Base-by-base conservation (phyloP, 306 rosid species). In the Cyamopsis tetragonoloba region DNA sequence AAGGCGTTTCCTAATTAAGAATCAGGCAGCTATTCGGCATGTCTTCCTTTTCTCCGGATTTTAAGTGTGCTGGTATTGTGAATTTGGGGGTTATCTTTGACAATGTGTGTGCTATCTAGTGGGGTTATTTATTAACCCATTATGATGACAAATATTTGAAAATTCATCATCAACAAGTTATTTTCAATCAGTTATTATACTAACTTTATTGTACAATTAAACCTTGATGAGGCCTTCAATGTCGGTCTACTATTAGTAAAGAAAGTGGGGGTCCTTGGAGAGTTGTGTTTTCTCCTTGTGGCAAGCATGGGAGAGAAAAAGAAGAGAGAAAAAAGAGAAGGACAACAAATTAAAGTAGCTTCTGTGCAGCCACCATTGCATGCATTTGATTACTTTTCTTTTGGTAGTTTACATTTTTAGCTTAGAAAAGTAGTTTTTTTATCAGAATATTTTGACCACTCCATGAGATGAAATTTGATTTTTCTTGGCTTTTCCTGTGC, bases 401-500 rank as follows among this genome's bases (percentile, higher is more conserved):
- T 69, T 58, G 65, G 57, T 43, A 23, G 1, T 15, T 43, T 41
- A 17, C 58, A 30, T 42, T 67, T 67, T 73, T 58, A 35, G 48
- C 4, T 23, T 18, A 39, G 51, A 38, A 69, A 43, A 76, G 72
- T 43, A 24, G 30, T 18, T 62, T 48, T 62, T 48, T 35, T 62
- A 49, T 68, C 58, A 8, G 72, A 48, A 71, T 42, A 20, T 10
- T 48, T 87, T 79, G 79, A 87, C 83, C 65, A 47, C 23, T 46
- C 43, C 61, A 19, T 49, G 3, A 6, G 60, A 65, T 83, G 61
- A 80, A 68, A 24, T 48, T 48, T 82, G 73, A 59, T 60, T 23
- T 58, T 18, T 82, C 51, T 74, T 69, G 73, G 43, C 62, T 62
- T 79, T 55, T 49, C 3, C 72, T 60, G 79, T 80, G 75, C 95